Evolutionary conservation across 805 yeast species (phyloP).

Genomic region (Kockiozyma suomiensis): DNA sequence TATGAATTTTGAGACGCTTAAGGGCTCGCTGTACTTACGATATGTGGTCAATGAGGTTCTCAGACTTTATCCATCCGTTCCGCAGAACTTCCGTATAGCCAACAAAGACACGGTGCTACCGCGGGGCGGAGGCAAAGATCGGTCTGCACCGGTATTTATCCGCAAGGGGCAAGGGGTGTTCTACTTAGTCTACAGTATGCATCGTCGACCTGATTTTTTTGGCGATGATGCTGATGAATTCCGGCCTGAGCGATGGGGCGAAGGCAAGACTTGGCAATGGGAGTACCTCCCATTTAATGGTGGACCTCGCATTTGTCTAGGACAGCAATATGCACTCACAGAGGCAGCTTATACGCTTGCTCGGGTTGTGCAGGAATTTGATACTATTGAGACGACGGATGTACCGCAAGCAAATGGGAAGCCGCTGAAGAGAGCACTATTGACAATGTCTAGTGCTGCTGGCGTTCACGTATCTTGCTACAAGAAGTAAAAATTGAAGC

Average conservation of each 20-base stretch:
- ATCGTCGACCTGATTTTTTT: constrained; percentile 47
- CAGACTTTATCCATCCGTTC: constrained; percentile 57
- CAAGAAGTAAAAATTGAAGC: background rate
- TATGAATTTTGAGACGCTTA: constrained; percentile 53
- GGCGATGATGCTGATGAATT: constrained; percentile 52
- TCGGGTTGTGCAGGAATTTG: constrained; percentile 45
- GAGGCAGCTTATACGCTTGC: constrained; percentile 52
- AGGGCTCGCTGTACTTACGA: constrained; percentile 52
- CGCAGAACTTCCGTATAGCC: constrained; percentile 52
- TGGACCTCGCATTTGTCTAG: constrained; percentile 59
- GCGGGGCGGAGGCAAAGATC: constrained; percentile 54
- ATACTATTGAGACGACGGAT: constrained; percentile 32
- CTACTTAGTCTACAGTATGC: constrained; percentile 49
- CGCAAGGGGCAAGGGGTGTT: constrained; percentile 50
- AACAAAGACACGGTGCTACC: constrained; percentile 53
- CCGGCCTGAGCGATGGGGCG: constrained; percentile 55
- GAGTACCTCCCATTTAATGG: constrained; percentile 58
- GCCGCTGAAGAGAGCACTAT: constrained; percentile 15
- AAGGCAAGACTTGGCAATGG: constrained; percentile 48
- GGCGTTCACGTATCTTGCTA: constrained; percentile 21
- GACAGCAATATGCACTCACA: constrained; percentile 59
- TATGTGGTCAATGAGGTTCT: constrained; percentile 53
- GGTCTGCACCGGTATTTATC: constrained; percentile 46
- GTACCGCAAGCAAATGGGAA: constrained; percentile 4
- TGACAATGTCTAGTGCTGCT: constrained; percentile 19